Evolutionary conservation across 148 eudicot genomes (phyloP), one percentile per base, ranked within the genome.

Genomic region (Nepenthes gracilis): DNA sequence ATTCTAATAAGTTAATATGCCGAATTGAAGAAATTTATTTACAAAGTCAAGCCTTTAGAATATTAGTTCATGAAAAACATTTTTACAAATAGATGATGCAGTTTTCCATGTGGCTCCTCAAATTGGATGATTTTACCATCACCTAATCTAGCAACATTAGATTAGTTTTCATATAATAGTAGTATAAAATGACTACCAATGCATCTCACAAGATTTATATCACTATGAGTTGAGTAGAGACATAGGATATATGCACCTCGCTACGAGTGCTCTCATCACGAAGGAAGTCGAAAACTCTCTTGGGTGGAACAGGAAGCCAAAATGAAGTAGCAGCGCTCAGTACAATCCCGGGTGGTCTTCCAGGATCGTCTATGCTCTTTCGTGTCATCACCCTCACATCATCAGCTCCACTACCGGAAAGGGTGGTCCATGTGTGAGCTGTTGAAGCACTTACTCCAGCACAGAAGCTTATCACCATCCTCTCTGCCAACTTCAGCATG

Each of bases 281-380:
- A 7, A 80, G 74, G 58, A 74, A 83, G 56, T 70, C 80, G 56
- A 80, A 80, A 33, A 80, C 78, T 48, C 56, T 43, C 33, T 75
- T 80, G 6, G 75, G 80, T 11, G 80, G 45, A 59, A 72, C 67
- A 1, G 84, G 80, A 9, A 83, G 67, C 84, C 84, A 80, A 13
- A 83, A 73, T 1, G 84, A 77, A 58, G 77, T 74, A 11, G 78
- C 74, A 9, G 71, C 77, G 68, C 74, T 72, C 14, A 81, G 75
- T 4, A 78, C 69, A 15, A 75, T 53, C 0, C 82, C 84, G 34
- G 72, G 60, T 2, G 81, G 82, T 33, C 64, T 61, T 40, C 75
- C 78, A 0, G 76, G 75, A 50, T 80, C 84, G 45, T 72, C 75
- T 10, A 72, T 4, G 48, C 75, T 77, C 64, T 72, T 80, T 32